These are phyloP conservation scores for Bruguiera gymnorhiza DNA, from an alignment of 345 rosid genomes.

Conservation along the genomic window DNA sequence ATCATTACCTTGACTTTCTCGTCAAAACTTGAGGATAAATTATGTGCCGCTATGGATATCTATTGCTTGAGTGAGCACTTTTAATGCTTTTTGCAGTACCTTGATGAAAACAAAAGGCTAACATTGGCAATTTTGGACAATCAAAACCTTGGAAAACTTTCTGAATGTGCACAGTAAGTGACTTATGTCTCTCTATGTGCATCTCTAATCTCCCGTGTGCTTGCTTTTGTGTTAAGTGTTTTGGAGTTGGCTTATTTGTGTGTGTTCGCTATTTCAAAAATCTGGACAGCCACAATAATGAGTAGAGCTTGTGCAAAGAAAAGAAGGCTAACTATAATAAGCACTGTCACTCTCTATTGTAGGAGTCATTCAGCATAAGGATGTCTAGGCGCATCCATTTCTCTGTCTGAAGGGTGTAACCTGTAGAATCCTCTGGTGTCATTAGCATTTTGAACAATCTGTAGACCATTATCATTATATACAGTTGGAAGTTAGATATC, in stretches of 20 bases:
- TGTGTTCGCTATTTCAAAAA: neutral
- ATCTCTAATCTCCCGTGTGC: neutral
- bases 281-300: too few relatives aligned
- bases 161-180: slow-evolving; percentile 91
- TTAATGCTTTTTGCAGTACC: slow-evolving; percentile 55
- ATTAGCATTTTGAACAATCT: too few relatives aligned
- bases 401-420: too few relatives aligned
- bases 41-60: neutral
- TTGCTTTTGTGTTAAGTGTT: neutral
- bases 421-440: too few relatives aligned
- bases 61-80: neutral
- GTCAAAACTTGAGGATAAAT: neutral
- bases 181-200: neutral
- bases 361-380: too few relatives aligned
- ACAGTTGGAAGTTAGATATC: too few relatives aligned
- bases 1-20: neutral
- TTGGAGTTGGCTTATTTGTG: neutral
- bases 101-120: slow-evolving; percentile 89
- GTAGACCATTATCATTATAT: too few relatives aligned
- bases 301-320: too few relatives aligned
- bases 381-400: too few relatives aligned
- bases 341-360: too few relatives aligned
- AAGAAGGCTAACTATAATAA: too few relatives aligned
- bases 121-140: slow-evolving; percentile 87
- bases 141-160: slow-evolving; percentile 83